Evolutionary conservation across 306 rosid species (phyloP).

Genomic region (Lablab purpureus): DNA sequence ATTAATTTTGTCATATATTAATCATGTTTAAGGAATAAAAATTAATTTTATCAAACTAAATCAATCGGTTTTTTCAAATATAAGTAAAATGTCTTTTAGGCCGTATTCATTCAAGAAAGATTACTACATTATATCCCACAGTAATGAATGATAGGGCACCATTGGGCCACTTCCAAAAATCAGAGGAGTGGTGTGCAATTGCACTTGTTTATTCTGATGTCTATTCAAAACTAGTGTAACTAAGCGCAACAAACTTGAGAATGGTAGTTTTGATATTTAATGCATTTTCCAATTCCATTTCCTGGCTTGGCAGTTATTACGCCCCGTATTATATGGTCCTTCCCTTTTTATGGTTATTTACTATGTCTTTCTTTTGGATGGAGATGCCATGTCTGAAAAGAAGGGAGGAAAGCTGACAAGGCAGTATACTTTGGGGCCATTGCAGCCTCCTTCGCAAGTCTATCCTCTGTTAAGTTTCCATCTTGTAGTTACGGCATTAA

Average conservation of each 20-base stretch:
- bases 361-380: conserved; percentile 14
- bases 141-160: background rate
- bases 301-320: conserved; percentile 12
- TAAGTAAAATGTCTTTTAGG: background rate
- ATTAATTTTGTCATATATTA: background rate
- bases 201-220: background rate
- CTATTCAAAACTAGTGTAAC: background rate
- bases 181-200: background rate
- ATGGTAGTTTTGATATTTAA: background rate
- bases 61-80: background rate
- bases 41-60: background rate
- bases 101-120: background rate
- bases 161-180: background rate
- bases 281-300: conserved; percentile 9
- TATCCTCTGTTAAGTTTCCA: background rate
- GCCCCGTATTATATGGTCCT: conserved; percentile 30
- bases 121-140: background rate
- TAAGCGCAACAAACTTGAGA: background rate
- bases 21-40: background rate
- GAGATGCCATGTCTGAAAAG: conserved; percentile 7
- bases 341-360: conserved; percentile 31
- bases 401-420: background rate
- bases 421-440: conserved; percentile 5
- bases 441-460: background rate
- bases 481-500: conserved; percentile 12